phyloP scores from a whole-genome alignment of 1,139 yeast species.

The Magnusiomyces sp. region DNA sequence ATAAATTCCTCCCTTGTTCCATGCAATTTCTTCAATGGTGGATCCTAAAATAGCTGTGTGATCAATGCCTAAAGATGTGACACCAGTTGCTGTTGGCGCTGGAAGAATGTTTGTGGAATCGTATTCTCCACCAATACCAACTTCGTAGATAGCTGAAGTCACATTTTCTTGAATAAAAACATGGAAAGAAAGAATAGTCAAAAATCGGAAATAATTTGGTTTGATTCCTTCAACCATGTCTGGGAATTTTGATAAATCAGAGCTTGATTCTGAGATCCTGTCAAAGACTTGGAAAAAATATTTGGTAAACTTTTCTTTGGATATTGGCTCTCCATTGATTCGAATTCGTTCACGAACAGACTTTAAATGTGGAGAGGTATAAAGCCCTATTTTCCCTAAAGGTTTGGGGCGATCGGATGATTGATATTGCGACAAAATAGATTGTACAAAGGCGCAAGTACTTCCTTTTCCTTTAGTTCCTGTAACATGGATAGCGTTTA shows the following conservation, averaged over 20 bases:
- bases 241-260: constrained; percentile 56
- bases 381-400: constrained; percentile 61
- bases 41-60: constrained; percentile 84
- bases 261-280: constrained; percentile 49
- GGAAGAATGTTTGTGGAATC: constrained; percentile 88
- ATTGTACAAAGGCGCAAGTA: constrained; percentile 88
- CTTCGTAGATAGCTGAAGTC: constrained; percentile 90
- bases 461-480: constrained; percentile 99
- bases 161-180: constrained; percentile 81
- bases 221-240: constrained; percentile 62
- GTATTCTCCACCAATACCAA: constrained; percentile 96
- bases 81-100: constrained; percentile 78
- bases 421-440: constrained; percentile 60
- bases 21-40: constrained; percentile 82
- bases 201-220: constrained; percentile 89
- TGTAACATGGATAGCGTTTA: constrained; percentile 84
- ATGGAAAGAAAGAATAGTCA: constrained; percentile 85
- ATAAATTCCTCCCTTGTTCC: constrained; percentile 95
- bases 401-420: constrained; percentile 15
- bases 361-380: constrained; percentile 91
- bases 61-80: constrained; percentile 82
- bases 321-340: constrained; percentile 78
- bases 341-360: constrained; percentile 88
- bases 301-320: constrained; percentile 69
- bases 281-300: constrained; percentile 96